These are phyloP conservation scores for Cylindrotheca fusiformis DNA, from an alignment of 108 stramenopile species.

Conservation along the genomic window DNA sequence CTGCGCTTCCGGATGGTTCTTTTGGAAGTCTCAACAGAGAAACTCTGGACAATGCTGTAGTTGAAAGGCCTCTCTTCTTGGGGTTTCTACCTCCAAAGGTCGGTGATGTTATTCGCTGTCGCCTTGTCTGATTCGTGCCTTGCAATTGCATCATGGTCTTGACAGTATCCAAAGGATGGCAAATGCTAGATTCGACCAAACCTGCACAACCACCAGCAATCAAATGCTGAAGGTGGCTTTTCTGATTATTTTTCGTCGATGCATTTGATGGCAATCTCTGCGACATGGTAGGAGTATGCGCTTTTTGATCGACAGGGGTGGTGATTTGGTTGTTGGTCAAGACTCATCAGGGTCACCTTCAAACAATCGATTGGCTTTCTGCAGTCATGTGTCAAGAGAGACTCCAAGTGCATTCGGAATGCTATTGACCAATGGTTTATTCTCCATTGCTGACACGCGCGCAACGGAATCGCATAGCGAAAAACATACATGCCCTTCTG, in stretches of 20 bases:
- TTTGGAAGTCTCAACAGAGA: constrained; percentile 23
- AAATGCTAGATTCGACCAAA: constrained; percentile 87
- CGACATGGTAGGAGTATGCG: too few species aligned
- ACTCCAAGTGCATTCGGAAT: too few species aligned
- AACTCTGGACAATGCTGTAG: constrained; percentile 13
- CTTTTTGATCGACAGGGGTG: too few species aligned
- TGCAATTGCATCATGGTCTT: constrained; percentile 93
- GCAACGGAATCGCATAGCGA: too few species aligned
- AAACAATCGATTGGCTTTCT: too few species aligned
- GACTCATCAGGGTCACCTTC: too few species aligned
- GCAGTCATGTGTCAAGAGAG: too few species aligned
- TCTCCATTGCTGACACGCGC: too few species aligned
- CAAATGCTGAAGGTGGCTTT: constrained; percentile 80
- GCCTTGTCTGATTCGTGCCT: constrained; percentile 18
- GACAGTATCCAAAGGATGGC: constrained; percentile 95
- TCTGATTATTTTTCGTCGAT: constrained; percentile 46
- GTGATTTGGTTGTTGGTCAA: too few species aligned
- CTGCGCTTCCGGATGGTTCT: constrained; percentile 1
- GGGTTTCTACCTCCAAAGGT: constrained; percentile 5
- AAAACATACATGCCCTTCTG: too few species aligned
- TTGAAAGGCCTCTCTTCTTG: constrained; percentile 1
- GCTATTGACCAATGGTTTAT: too few species aligned
- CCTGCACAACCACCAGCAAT: constrained; percentile 92
- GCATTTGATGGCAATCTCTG: too few species aligned
- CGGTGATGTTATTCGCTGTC: constrained; percentile 12